These are phyloP conservation scores for Cladosporium sp. DNA, from an alignment of 2,329 filamentous ascomycete genomes.

Conservation along the genomic window DNA sequence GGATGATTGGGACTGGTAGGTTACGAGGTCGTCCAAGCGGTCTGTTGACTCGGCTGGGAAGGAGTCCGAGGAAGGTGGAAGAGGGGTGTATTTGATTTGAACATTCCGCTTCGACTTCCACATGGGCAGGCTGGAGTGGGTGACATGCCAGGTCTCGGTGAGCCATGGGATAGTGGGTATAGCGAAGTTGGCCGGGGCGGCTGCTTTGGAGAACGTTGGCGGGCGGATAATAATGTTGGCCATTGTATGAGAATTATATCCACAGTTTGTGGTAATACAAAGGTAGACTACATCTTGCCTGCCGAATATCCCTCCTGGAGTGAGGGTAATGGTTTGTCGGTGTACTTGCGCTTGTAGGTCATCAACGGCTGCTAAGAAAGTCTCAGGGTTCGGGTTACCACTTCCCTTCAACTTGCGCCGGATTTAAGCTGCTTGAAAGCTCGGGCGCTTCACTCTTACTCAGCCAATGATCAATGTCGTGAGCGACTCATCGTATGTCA, in stretches of 20 bases:
- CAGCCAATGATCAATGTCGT: slow-evolving; percentile 1
- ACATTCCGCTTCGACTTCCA: slow-evolving; percentile 81
- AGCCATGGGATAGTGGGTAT: slow-evolving; percentile 61
- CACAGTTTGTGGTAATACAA: background rate
- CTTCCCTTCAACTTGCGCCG: background rate
- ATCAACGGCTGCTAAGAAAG: background rate
- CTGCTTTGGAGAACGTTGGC: slow-evolving; percentile 34
- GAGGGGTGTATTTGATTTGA: slow-evolving; percentile 69
- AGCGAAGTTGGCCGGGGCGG: slow-evolving; percentile 34
- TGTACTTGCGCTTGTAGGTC: slow-evolving; percentile 5
- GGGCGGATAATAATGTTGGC: slow-evolving; percentile 29
- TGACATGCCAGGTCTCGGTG: slow-evolving; percentile 68
- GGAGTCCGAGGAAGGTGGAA: slow-evolving; percentile 42
- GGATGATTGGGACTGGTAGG: slow-evolving; percentile 59
- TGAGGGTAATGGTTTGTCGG: background rate
- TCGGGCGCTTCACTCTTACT: slow-evolving; percentile 1
- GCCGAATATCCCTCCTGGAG: background rate
- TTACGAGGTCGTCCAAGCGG: slow-evolving; percentile 70
- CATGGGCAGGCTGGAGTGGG: slow-evolving; percentile 75
- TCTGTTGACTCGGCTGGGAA: slow-evolving; percentile 40
- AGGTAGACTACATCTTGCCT: background rate
- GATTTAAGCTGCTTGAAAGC: background rate
- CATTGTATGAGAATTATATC: background rate
- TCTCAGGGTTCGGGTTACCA: background rate
- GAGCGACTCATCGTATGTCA: slow-evolving; percentile 13